Percentiles rank a stretch among this genome's conserved stretches.
Conservation (phyloP, 1,284 basidiomycete species). For the Rhodotorula sp. region DNA sequence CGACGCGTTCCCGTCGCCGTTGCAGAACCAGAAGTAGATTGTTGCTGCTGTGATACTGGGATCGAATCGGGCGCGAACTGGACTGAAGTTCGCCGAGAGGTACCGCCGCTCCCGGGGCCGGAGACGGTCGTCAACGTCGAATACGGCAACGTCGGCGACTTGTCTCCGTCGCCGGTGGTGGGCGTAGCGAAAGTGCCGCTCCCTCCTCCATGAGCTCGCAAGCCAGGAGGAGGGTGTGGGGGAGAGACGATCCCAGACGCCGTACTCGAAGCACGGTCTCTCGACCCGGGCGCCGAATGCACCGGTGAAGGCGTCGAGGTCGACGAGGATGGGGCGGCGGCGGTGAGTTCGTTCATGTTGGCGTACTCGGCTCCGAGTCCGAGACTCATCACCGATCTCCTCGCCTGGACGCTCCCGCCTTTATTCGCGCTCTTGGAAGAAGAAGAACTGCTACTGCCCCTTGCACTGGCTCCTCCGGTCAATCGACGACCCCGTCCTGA, state of each 20-base stretch:
- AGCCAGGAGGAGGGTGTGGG: too few relatives aligned
- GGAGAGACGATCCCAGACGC: neutral
- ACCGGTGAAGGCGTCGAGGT: neutral
- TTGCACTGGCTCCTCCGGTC: neutral
- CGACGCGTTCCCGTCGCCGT: slow-evolving; percentile 3
- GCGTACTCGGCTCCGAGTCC: slow-evolving; percentile 33
- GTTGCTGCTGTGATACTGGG: neutral
- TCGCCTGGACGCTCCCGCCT: slow-evolving; percentile 17
- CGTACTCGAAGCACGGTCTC: neutral
- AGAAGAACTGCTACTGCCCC: neutral
- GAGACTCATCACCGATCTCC: slow-evolving; percentile 20
- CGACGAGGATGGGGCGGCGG: neutral
- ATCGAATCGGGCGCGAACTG: slow-evolving; percentile 8
- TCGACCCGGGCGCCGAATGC: neutral
- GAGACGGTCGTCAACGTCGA: neutral
- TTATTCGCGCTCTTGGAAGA: neutral
- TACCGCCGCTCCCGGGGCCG: neutral
- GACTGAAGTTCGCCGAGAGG: slow-evolving; percentile 15
- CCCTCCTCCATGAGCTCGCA: too few relatives aligned
- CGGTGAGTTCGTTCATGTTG: slow-evolving; percentile 25
- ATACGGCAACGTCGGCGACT: neutral
- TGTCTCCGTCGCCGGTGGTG: neutral
- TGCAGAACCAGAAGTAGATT: neutral
- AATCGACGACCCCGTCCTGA: neutral
- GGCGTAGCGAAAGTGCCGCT: too few relatives aligned